Evolutionary conservation across 75 land plant species (phyloP), one percentile per base, ranked within the genome.

Genomic region (Isoetes taiwanensis): DNA sequence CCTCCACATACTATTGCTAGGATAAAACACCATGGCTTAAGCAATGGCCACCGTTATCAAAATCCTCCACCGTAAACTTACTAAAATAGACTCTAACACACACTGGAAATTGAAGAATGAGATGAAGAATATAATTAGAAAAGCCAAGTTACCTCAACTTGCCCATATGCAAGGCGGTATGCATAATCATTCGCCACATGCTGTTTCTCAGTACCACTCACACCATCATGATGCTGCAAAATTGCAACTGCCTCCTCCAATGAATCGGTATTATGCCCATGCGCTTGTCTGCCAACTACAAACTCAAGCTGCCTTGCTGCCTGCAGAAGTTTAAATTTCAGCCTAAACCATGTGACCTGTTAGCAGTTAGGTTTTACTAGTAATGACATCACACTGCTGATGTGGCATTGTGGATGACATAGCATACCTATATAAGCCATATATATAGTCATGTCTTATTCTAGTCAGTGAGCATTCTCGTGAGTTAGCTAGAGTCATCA

Each of bases 181-280:
- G 69, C 62, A 71, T 71, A 71, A 25, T 71, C 74, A 59, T 65
- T 52, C 27, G 74, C 74, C 39, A 71, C 74, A 71, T 71, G 74
- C 34, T 71, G 74, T 39, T 60, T 35, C 48, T 71, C 74, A 11
- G 74, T 71, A 30, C 74, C 74, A 71, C 62, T 65, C 11, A 71
- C 74, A 39, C 63, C 74, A 65, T 71, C 74, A 54, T 71, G 74
- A 65, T 71, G 74, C 57, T 71, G 74, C 27, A 71, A 30, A 30
- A 71, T 65, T 20, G 74, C 74, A 21, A 71, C 25, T 2, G 74
- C 74, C 46, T 65, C 68, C 48, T 71, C 74, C 30, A 71, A 31
- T 32, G 56, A 58, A 52, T 71, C 74, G 10, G 69, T 71, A 34
- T 65, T 71, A 25, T 57, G 63, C 25, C 63, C 68, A 2, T 34